These are phyloP conservation scores for Sordaria brevicollis DNA, from an alignment of 495 filamentous ascomycete species.

Conservation along the genomic window DNA sequence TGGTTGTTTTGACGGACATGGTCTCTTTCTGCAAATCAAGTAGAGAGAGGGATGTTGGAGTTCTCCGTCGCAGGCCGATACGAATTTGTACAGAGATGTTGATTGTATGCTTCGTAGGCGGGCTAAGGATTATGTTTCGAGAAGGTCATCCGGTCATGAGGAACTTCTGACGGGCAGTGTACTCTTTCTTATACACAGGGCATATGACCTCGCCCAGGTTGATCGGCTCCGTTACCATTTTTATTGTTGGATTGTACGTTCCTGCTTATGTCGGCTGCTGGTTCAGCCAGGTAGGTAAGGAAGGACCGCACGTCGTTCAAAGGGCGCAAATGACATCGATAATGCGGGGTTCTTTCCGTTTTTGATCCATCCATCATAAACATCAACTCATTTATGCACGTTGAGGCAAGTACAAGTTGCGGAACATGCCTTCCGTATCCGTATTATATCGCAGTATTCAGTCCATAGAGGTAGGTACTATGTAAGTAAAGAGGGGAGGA, in stretches of 20 bases:
- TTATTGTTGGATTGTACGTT: background rate
- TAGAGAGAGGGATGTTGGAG: background rate
- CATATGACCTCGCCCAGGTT: background rate
- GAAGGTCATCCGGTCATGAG: background rate
- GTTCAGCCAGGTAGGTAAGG: background rate
- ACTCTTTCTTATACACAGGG: background rate
- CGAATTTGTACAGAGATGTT: background rate
- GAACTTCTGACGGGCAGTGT: background rate
- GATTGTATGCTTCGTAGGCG: too few species aligned
- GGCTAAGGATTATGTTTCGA: background rate
- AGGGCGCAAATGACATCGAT: background rate
- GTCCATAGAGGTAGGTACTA: too few species aligned
- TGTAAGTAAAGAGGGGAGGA: too few species aligned
- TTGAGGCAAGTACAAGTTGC: background rate
- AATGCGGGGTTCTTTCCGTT: background rate
- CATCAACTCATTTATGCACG: background rate
- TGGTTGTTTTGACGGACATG: background rate
- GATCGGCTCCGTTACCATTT: too few species aligned
- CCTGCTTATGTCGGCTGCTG: background rate
- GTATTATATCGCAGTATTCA: background rate
- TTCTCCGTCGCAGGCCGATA: background rate
- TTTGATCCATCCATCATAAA: background rate
- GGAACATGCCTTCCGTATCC: background rate
- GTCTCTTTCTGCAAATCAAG: background rate
- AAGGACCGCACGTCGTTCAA: background rate